Percentiles rank a stretch among this genome's conserved stretches.
Evolutionary conservation across 2,329 filamentous ascomycete genomes (phyloP).

Genomic region (Acrodontium crateriforme): DNA sequence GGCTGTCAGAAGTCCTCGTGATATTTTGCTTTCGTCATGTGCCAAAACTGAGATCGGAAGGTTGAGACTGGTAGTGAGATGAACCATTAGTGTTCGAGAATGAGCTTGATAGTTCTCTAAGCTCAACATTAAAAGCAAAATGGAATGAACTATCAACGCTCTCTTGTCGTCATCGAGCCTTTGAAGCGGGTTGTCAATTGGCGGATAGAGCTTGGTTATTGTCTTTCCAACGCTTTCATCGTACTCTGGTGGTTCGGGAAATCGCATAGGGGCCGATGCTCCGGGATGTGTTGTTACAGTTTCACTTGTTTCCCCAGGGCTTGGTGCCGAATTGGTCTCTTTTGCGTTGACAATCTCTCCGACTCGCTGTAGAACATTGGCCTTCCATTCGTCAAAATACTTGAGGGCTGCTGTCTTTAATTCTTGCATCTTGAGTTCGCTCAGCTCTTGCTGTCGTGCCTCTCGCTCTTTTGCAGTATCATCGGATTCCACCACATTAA

Average conservation of each 20-base stretch:
- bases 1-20: constrained; percentile 58
- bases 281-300: constrained; percentile 3
- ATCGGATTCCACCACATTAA: constrained; percentile 4
- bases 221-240: constrained; percentile 19
- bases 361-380: constrained; percentile 53
- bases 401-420: constrained; percentile 55
- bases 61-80: constrained; percentile 21
- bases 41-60: constrained; percentile 20
- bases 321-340: constrained; percentile 11
- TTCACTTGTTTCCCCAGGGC: constrained; percentile 10
- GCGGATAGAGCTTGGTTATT: constrained; percentile 21
- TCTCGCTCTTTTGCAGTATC: constrained; percentile 10
- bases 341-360: constrained; percentile 45
- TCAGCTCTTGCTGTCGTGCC: constrained; percentile 35
- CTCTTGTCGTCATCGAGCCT: constrained; percentile 22
- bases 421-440: constrained; percentile 41
- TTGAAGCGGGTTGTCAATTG: constrained; percentile 24
- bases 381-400: constrained; percentile 72
- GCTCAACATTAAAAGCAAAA: constrained; percentile 25
- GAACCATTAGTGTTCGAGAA: constrained; percentile 23
- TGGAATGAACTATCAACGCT: constrained; percentile 23
- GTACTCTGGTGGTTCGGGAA: constrained; percentile 12
- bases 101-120: constrained; percentile 26
- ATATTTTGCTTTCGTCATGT: constrained; percentile 50
- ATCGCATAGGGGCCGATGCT: constrained; percentile 10